phyloP scores from a whole-genome alignment of 495 filamentous ascomycete genomes.

The Hypoxylon fuscum region DNA sequence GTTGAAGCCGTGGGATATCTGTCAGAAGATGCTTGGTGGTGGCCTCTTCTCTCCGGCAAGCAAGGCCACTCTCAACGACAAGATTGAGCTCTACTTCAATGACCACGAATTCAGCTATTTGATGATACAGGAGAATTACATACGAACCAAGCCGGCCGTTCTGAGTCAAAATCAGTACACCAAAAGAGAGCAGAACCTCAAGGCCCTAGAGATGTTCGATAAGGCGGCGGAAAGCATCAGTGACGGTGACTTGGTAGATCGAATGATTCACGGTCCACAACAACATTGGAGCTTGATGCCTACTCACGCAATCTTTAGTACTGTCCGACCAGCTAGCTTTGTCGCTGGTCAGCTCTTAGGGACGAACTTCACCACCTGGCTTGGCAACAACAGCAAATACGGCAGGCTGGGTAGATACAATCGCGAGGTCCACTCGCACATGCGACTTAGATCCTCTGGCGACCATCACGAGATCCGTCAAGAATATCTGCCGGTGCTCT shows the following conservation, averaged over 20 bases:
- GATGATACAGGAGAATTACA: constrained; percentile 98
- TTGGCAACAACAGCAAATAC: constrained; percentile 93
- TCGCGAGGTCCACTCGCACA: constrained; percentile 96
- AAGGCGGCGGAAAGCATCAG: constrained; percentile 94
- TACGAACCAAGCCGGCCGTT: constrained; percentile 77
- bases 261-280: constrained; percentile 97
- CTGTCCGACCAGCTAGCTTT: constrained; percentile 90
- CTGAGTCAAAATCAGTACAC: constrained; percentile 64
- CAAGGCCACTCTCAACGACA: constrained; percentile 90
- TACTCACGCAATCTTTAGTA: constrained; percentile 94
- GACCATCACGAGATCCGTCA: constrained; percentile 94
- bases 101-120: constrained; percentile 96
- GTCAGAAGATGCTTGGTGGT: constrained; percentile 85
- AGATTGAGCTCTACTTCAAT: constrained; percentile 98
- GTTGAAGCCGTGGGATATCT: constrained; percentile 98
- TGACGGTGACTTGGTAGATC: constrained; percentile 94
- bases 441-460: constrained; percentile 90
- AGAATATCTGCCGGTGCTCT: constrained; percentile 91
- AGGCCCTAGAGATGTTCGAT: constrained; percentile 82
- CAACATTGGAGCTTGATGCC: constrained; percentile 99
- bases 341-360: constrained; percentile 76
- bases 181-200: constrained; percentile 72
- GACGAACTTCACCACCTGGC: constrained; percentile 82
- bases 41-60: constrained; percentile 85
- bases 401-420: constrained; percentile 85